Evolutionary conservation across 768 basidiomycete species (phyloP), one percentile per base, ranked within the genome.

Genomic region (Lactarius hengduanensis): DNA sequence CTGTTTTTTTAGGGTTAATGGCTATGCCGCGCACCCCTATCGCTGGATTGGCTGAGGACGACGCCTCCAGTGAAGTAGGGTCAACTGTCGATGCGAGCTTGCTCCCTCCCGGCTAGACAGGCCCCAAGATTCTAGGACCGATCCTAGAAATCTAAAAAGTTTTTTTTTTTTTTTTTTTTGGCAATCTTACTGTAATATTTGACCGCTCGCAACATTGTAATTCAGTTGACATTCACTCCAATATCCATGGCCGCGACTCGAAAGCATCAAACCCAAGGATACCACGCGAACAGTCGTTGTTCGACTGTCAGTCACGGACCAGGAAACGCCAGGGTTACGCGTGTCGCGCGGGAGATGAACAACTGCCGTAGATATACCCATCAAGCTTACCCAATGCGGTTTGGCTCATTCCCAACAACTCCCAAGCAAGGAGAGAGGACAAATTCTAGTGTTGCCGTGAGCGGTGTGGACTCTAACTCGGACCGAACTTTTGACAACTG

Each of bases 21-120:
- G 96, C 92, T 7, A 97, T 99, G 92, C 97, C 96, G 4, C 86
- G 97, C 67, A n/a, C 97, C 6, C 96, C 96, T 2, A 91, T 98
- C 73, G 75, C 84, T 16, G 79, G 82, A n/a, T 62, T 80, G 30
- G 72, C 77, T 1, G 86, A 87, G 6, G 86, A 87, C 7, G 86
- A 86, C 16, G 88, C 72, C 7, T 76, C 34, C 11, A 34, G 77
- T 79, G n/a, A n/a, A 83, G 28, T 86, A 83, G 57, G 76, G 28
- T 87, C 81, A 54, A 78, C 78, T n/a, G 83, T 99, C 53, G 97
- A 99, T 74, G 89, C 93, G 7, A 94, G 90, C 72, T 80, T 97
- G 50, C 87, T 99, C 4, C 97, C 97, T 65, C 97, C 96, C 26
- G 97, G 97, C 75, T 99, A 82, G 15, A 30, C 16, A 18, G 5